Conservation (phyloP, 164 flowering plant species). For the Magnolia officinalis region DNA sequence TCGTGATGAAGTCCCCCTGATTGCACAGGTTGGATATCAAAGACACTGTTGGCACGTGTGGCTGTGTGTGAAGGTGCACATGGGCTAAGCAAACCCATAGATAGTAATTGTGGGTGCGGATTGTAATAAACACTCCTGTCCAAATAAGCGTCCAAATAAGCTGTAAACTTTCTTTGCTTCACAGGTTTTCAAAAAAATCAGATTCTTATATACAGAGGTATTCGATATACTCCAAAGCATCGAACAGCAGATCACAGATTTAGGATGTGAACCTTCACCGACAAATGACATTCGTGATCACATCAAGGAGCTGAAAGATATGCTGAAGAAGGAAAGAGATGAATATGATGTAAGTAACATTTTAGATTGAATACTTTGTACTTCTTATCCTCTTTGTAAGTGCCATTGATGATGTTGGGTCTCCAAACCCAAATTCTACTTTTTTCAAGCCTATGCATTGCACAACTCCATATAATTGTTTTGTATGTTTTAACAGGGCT, state of each 20-base stretch:
- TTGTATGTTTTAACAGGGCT: conserved; percentile 33
- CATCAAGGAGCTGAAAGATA: conserved; percentile 54
- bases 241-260: conserved; percentile 42
- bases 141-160: not conserved
- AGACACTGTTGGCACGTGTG: not conserved
- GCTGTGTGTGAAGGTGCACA: not conserved
- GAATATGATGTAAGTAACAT: conserved; percentile 57
- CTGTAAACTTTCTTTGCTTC: not conserved
- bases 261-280: conserved; percentile 33
- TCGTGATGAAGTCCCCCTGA: not conserved
- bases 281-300: conserved; percentile 41
- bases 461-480: not conserved
- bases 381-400: not conserved
- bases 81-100: not conserved
- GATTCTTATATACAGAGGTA: conserved; percentile 59
- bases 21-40: not conserved
- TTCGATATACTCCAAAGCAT: conserved; percentile 47
- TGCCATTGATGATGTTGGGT: not conserved
- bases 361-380: not conserved
- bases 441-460: not conserved
- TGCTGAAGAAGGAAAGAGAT: conserved; percentile 54
- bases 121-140: not conserved
- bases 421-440: not conserved
- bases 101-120: too few species aligned
- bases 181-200: conserved; percentile 69